Percentiles rank a stretch among this genome's conserved stretches.
Evolutionary conservation across 768 basidiomycete genomes (phyloP).

Genomic region (Rhizopogon vesiculosus): DNA sequence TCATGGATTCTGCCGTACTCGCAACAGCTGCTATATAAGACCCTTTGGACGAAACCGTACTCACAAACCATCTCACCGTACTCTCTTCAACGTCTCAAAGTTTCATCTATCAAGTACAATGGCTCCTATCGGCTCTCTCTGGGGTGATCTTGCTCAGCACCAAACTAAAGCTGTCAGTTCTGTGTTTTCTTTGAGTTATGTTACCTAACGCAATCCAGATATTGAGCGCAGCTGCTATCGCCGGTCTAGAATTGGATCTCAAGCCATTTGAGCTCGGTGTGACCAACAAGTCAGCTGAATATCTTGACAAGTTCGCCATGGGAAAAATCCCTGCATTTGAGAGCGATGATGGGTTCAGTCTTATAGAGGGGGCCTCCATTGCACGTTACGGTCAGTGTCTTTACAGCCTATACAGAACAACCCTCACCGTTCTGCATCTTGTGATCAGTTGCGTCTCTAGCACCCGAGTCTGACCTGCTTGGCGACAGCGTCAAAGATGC

Average conservation of each 20-base stretch:
- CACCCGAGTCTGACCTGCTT: constrained; percentile 22
- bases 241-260: constrained; percentile 20
- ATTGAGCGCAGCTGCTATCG: constrained; percentile 15
- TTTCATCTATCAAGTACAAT: constrained; percentile 4
- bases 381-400: constrained; percentile 21
- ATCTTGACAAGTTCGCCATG: constrained; percentile 22
- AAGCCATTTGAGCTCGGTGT: constrained; percentile 18
- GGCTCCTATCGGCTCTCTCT: constrained; percentile 18
- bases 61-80: no score
- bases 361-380: constrained; percentile 25
- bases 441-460: constrained; percentile 17
- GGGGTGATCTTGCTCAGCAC: constrained; percentile 11
- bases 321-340: constrained; percentile 26
- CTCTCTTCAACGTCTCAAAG: background rate
- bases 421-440: background rate
- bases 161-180: constrained; percentile 24
- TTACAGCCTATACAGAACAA: background rate
- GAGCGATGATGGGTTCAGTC: constrained; percentile 14
- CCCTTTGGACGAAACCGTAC: no score
- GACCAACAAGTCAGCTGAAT: constrained; percentile 23
- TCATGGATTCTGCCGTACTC: no score
- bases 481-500: constrained; percentile 18
- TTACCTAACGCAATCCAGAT: constrained; percentile 11
- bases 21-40: no score
- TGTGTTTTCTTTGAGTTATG: no score